Base-by-base conservation (phyloP, 208 protist species). In the Jaenimonas drosophilae region DNA sequence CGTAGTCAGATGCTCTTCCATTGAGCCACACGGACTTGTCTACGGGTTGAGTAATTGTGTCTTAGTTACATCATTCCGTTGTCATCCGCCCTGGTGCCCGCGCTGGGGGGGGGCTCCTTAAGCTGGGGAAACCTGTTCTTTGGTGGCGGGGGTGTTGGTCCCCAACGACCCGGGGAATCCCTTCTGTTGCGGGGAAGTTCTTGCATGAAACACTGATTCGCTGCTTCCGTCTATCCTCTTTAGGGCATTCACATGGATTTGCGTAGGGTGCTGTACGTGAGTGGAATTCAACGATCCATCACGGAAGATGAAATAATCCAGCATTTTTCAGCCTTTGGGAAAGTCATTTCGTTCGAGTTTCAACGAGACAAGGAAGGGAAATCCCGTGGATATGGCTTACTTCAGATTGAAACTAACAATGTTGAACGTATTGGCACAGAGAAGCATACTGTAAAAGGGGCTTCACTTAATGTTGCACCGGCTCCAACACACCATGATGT, bases 371-470 rank as follows among this genome's bases (percentile, higher is more conserved):
- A 59, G 7, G 36, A 53, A 9, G 78, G 78, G 16, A 51, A 68
- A 38, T 75, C 73, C 11, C 46, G 74, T 3, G 78, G 78, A 16
- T 88, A 77, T 52, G 78, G 78, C 20, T 88, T 70, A 68, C 20
- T 77, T 24, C 6, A 19, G 14, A 83, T 71, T 57, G 40, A 61
- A 30, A 23, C 12, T 2, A 37, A 38, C 6, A 32, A 45, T 7
- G 1, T n/a, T 16, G 4, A 23, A 0, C 20, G 56, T 1, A 11
- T 30, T 25, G 44, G 33, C 14, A 36, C 16, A 4, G 52, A 54
- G 12, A 28, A 43, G 5, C 59, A 66, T 32, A 28, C 52, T 9
- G 17, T 66, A n/a, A 44, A 49, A 20, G 52, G 52, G 17, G 44
- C 44, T n/a, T n/a, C 19, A 17, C 26, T 66, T 0, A 66, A 50